These are phyloP conservation scores for Dalbergia oliveri DNA, from an alignment of 306 rosid genomes.

Conservation along the genomic window DNA sequence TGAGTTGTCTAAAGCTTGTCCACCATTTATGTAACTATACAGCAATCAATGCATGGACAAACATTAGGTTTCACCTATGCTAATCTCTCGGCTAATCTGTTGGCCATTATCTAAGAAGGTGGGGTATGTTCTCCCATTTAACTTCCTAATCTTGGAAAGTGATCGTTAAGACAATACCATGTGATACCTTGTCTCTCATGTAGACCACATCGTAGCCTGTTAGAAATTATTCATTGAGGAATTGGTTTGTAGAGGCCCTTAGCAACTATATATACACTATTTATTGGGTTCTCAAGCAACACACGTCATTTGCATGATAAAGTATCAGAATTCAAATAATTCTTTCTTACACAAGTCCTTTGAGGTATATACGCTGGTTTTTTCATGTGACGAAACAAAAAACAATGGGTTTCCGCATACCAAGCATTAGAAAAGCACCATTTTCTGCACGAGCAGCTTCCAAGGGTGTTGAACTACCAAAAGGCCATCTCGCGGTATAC, in stretches of 20 bases:
- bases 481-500: slow-evolving; percentile 50
- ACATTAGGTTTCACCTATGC: neutral
- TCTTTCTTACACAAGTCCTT: slow-evolving; percentile 24
- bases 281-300: slow-evolving; percentile 8
- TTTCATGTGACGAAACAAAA: neutral
- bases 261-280: slow-evolving; percentile 41
- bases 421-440: slow-evolving; percentile 22
- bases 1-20: slow-evolving; percentile 39
- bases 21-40: neutral
- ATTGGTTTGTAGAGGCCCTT: neutral
- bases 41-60: slow-evolving; percentile 1
- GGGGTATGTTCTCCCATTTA: neutral
- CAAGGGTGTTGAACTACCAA: slow-evolving; percentile 45
- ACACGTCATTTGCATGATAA: slow-evolving; percentile 19
- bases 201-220: slow-evolving; percentile 1
- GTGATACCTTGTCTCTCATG: slow-evolving; percentile 29
- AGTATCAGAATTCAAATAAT: slow-evolving; percentile 8
- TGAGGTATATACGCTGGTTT: slow-evolving; percentile 8
- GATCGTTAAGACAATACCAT: slow-evolving; percentile 42
- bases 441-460: slow-evolving; percentile 14
- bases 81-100: neutral
- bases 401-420: slow-evolving; percentile 47
- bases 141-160: neutral
- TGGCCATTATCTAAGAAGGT: neutral
- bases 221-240: neutral